Base-by-base conservation (phyloP, 2,329 filamentous ascomycete genomes). In the Cladosporium sp. region DNA sequence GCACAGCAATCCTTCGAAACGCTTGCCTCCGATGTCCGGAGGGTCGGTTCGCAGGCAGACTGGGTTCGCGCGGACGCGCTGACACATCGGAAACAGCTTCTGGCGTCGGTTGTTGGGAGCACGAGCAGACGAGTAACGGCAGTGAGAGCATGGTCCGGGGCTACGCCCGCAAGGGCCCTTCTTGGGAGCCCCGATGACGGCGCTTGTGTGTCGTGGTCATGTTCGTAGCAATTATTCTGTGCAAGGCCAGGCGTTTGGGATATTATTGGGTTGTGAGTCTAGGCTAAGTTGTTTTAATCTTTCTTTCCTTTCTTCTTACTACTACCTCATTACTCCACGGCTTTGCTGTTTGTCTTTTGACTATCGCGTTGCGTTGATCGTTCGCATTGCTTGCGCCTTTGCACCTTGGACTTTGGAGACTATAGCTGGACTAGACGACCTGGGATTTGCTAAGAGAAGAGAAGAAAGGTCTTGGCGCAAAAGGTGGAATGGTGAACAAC, bases 111-210 rank as follows among this genome's bases (percentile, higher is more conserved):
- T 47, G 36, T 36, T 57, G 60, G 59, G 47, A 24, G 38, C 38
- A 30, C 49, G 58, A 60, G 58, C 38, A 44, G 41, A 54, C 26
- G 24, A 28, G 14, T 8, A n/a, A 34, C 47, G 47, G 59, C 59
- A 28, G 59, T 63, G 47, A 63, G 44, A 41, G 32, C 15, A 55
- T 54, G 47, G 60, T 38, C 60, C 47, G 32, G 24, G 47, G 47
- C 60, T 54, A 63, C 34, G 60, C 44, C 51, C 61, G 61, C 61
- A 64, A 47, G 61, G 61, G 28, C 49, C 61, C 51, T 55, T 52
- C 52, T 52, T 55, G 30, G 4, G 26, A 5, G 18, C 36, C 30
- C 60, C 60, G 60, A 63, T 63, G 44, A 30, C 60, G 60, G 60
- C 32, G 60, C 59, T 28, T 28, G 15, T 32, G 52, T 60, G 58